Evolutionary conservation across 495 filamentous ascomycete genomes (phyloP).

Genomic region (Aspergillus ellipticus): DNA sequence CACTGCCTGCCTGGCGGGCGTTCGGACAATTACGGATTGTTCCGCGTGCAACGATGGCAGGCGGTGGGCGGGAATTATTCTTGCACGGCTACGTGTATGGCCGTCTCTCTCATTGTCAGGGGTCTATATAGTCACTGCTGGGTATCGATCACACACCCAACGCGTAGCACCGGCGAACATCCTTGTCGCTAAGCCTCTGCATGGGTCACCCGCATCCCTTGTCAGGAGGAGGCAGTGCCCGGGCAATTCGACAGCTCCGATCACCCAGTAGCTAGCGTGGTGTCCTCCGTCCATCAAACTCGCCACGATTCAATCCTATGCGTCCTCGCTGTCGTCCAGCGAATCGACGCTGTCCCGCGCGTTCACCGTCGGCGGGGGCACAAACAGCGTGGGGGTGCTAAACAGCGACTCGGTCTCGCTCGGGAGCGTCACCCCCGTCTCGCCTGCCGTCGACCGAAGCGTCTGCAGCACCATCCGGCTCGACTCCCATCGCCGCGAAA

Average conservation of each 20-base stretch:
- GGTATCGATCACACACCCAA: too few species aligned
- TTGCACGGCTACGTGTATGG: too few species aligned
- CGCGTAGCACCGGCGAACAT: too few species aligned
- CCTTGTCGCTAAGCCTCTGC: too few species aligned
- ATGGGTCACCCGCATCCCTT: too few species aligned
- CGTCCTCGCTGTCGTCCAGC: not conserved
- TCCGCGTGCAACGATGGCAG: too few species aligned
- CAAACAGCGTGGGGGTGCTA: not conserved
- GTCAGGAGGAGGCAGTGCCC: too few species aligned
- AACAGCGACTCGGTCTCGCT: conserved; percentile 25
- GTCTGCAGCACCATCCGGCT: conserved; percentile 23
- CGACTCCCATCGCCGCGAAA: conserved; percentile 29
- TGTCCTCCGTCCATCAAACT: not conserved
- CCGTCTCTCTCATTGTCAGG: too few species aligned
- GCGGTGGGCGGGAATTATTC: too few species aligned
- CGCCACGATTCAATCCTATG: not conserved
- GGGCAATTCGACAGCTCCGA: not conserved
- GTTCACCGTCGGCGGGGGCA: not conserved
- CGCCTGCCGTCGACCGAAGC: conserved; percentile 23
- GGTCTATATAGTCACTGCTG: too few species aligned
- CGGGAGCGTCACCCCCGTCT: conserved; percentile 24
- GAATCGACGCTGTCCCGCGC: not conserved
- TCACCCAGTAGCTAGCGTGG: not conserved
- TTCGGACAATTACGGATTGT: too few species aligned
- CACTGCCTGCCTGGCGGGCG: too few species aligned